A percentile compares a stretch with the other conserved stretches of the same genome.
Evolutionary conservation across 331 rosid species (phyloP).

Genomic region (Malus hybrid): DNA sequence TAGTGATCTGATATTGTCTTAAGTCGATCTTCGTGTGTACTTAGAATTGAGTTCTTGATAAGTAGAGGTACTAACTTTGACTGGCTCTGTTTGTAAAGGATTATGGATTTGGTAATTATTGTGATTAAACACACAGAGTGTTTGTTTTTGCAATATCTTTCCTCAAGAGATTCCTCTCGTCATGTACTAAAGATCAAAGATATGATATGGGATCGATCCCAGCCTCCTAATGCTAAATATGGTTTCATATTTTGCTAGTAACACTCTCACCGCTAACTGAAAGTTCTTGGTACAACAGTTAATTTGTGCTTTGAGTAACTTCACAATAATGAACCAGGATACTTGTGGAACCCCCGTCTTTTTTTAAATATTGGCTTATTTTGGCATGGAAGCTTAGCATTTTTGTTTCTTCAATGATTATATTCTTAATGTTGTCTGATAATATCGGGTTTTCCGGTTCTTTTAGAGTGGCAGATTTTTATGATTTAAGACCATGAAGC

Average conservation of each 20-base stretch:
- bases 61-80: background rate
- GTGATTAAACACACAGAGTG: background rate
- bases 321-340: background rate
- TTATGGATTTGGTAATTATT: background rate
- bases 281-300: background rate
- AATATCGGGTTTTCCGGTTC: background rate
- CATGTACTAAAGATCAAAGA: background rate
- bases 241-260: background rate
- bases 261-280: background rate
- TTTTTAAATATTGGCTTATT: background rate
- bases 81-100: background rate
- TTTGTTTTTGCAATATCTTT: background rate
- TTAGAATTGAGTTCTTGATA: background rate
- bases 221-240: background rate
- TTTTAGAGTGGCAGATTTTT: slow-evolving; percentile 6
- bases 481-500: slow-evolving; percentile 47
- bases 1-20: background rate
- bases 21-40: background rate
- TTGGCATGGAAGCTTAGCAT: background rate
- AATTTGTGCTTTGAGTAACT: background rate
- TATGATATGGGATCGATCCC: background rate
- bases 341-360: background rate
- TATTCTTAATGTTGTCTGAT: background rate
- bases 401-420: background rate
- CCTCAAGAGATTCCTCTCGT: background rate